Conservation (phyloP, 331 rosid genomes). For the Malus hybrid region DNA sequence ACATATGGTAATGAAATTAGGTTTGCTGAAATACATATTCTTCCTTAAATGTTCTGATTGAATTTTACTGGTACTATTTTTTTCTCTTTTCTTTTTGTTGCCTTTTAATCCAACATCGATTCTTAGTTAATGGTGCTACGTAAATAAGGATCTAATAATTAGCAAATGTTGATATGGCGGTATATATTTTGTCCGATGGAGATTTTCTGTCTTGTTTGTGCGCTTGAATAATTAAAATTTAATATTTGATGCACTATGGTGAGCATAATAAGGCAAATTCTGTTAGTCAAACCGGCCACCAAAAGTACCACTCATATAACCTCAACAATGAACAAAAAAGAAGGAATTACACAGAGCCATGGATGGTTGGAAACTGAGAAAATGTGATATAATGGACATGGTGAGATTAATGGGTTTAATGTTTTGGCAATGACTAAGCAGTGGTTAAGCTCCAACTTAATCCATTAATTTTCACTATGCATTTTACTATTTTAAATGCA, state of each 20-base stretch:
- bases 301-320: neutral
- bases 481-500: neutral
- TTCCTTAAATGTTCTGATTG: neutral
- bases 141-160: too few species aligned
- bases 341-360: neutral
- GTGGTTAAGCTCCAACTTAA: neutral
- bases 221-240: too few species aligned
- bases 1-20: neutral
- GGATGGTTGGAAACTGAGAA: neutral
- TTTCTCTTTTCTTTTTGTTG: neutral
- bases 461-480: neutral
- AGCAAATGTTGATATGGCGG: too few species aligned
- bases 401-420: neutral
- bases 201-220: too few species aligned
- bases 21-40: neutral
- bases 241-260: too few species aligned
- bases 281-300: too few species aligned
- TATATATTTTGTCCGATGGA: too few species aligned
- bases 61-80: neutral
- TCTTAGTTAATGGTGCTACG: neutral
- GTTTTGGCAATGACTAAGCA: neutral
- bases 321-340: neutral
- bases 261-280: too few species aligned
- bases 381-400: neutral
- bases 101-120: neutral